phyloP scores from a whole-genome alignment of 2,329 filamentous ascomycete genomes.

The Venturia carpophila region DNA sequence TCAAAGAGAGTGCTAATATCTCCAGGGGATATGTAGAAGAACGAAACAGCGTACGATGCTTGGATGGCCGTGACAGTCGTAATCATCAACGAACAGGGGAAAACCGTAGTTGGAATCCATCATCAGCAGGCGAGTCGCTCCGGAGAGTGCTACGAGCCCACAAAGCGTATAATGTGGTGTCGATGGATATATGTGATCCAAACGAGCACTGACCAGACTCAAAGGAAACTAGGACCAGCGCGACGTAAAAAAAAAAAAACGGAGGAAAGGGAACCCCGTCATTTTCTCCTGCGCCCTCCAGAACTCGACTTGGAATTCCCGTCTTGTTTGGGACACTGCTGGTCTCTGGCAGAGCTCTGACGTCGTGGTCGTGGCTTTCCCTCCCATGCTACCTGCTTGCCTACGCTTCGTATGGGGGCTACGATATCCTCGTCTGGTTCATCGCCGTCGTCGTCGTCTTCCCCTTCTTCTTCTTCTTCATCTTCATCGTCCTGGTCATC shows the following conservation, averaged over 20 bases:
- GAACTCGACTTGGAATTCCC: not conserved
- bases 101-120: not conserved
- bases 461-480: not conserved
- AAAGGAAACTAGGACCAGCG: not conserved
- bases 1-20: not conserved
- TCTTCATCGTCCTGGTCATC: not conserved
- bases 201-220: not conserved
- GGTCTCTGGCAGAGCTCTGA: not conserved
- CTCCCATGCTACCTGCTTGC: not conserved
- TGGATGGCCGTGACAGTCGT: not conserved
- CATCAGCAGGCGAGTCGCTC: constrained; percentile 7
- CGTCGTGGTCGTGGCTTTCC: not conserved
- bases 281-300: not conserved
- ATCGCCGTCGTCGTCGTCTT: not conserved
- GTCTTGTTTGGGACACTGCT: not conserved
- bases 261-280: not conserved
- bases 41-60: not conserved
- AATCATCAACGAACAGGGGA: not conserved
- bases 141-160: constrained; percentile 3
- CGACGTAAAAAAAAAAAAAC: too few relatives aligned
- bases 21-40: not conserved
- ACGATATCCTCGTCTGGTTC: not conserved
- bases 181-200: not conserved
- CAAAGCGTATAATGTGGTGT: not conserved
- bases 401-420: not conserved